These are phyloP conservation scores for Glebionis coronaria DNA, from an alignment of 129 eudicot species.

Conservation along the genomic window DNA sequence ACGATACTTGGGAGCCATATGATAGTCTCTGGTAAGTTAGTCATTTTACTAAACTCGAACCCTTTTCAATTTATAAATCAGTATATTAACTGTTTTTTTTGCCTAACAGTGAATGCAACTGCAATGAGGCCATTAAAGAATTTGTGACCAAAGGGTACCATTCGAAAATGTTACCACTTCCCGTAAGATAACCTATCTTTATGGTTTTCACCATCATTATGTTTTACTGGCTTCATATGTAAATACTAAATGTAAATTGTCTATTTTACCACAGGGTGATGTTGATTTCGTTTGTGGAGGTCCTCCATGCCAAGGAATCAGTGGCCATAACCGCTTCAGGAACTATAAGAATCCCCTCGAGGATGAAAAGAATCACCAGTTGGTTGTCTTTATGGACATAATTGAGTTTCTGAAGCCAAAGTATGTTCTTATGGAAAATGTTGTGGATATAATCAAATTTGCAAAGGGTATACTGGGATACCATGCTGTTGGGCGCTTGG, in stretches of 20 bases:
- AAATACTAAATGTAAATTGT: neutral
- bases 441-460: slow-evolving; percentile 65
- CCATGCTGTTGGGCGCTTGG: slow-evolving; percentile 64
- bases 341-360: slow-evolving; percentile 44
- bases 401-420: slow-evolving; percentile 51
- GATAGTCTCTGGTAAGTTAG: slow-evolving; percentile 53
- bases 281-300: slow-evolving; percentile 80
- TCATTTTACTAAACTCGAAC: too few relatives aligned
- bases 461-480: slow-evolving; percentile 52
- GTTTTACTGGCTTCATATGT: neutral
- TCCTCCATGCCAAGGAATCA: slow-evolving; percentile 87
- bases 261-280: slow-evolving; percentile 37
- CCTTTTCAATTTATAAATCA: too few relatives aligned
- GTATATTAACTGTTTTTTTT: neutral
- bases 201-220: neutral
- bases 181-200: slow-evolving; percentile 39
- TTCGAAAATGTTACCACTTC: slow-evolving; percentile 59
- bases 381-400: slow-evolving; percentile 56
- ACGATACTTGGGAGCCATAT: slow-evolving; percentile 82
- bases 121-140: slow-evolving; percentile 48
- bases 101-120: slow-evolving; percentile 35
- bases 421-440: slow-evolving; percentile 72
- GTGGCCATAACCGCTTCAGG: slow-evolving; percentile 72
- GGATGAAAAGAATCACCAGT: slow-evolving; percentile 62
- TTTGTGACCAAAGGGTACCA: slow-evolving; percentile 52